phyloP scores from a whole-genome alignment of 768 basidiomycete species.

The Naganishia antarctica region DNA sequence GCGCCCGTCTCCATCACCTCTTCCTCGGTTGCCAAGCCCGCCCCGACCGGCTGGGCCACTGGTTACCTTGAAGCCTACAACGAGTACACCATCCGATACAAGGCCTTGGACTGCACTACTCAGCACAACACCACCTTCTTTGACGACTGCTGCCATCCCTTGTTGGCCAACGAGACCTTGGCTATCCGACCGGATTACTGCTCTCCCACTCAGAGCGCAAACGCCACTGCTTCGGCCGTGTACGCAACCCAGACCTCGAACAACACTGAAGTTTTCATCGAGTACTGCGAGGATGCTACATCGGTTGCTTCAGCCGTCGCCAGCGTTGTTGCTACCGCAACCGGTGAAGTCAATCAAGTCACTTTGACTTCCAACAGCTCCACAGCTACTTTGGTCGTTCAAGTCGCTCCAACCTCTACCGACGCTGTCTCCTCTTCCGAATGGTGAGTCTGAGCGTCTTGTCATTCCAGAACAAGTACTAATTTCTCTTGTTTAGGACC shows the following conservation, averaged over 20 bases:
- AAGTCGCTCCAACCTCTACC: slow-evolving; percentile 32
- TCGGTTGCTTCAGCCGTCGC: slow-evolving; percentile 33
- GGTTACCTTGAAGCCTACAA: slow-evolving; percentile 48
- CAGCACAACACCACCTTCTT: slow-evolving; percentile 55
- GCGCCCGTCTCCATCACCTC: slow-evolving; percentile 2
- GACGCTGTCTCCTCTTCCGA: slow-evolving; percentile 3
- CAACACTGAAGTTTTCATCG: slow-evolving; percentile 33
- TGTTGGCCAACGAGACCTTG: slow-evolving; percentile 60
- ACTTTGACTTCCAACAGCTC: slow-evolving; percentile 29
- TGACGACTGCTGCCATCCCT: slow-evolving; percentile 66
- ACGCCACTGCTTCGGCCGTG: slow-evolving; percentile 32
- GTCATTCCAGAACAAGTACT: not conserved
- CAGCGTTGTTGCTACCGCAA: slow-evolving; percentile 28
- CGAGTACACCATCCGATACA: slow-evolving; percentile 60
- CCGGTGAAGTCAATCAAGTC: slow-evolving; percentile 24
- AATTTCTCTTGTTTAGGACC: not conserved
- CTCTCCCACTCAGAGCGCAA: slow-evolving; percentile 46
- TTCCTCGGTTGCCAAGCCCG: slow-evolving; percentile 17
- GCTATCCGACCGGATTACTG: slow-evolving; percentile 57
- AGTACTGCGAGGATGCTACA: slow-evolving; percentile 30
- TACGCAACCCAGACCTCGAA: slow-evolving; percentile 30
- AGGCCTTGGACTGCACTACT: slow-evolving; percentile 55
- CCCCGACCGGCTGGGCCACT: slow-evolving; percentile 37
- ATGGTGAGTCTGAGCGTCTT: slow-evolving; percentile 7
- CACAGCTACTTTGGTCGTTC: slow-evolving; percentile 28